These are phyloP conservation scores for Coprinopsis cinerea DNA, from an alignment of 768 basidiomycete species.

Conservation along the genomic window DNA sequence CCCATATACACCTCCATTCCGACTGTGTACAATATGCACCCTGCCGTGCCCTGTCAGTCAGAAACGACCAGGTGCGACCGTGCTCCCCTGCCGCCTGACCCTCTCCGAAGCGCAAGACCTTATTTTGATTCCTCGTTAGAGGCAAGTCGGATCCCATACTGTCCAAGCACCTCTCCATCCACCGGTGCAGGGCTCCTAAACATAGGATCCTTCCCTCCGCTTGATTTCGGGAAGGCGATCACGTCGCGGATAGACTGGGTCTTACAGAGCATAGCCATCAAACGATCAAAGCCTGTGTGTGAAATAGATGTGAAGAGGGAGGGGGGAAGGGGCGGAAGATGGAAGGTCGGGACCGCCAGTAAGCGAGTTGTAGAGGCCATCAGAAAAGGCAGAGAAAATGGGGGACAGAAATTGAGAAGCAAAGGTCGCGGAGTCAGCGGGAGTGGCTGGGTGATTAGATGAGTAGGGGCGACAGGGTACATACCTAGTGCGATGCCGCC, in stretches of 20 bases:
- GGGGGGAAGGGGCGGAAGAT: neutral
- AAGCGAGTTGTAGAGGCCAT: too few species aligned
- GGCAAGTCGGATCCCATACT: constrained; percentile 54
- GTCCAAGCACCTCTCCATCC: constrained; percentile 42
- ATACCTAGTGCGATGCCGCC: constrained; percentile 89
- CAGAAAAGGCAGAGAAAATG: too few species aligned
- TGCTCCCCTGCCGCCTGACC: too few species aligned
- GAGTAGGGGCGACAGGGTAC: too few species aligned
- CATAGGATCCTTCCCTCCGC: constrained; percentile 75
- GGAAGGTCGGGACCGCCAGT: constrained; percentile 1
- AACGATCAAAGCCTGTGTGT: constrained; percentile 77
- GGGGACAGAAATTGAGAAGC: too few species aligned
- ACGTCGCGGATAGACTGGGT: constrained; percentile 89
- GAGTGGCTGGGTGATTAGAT: too few species aligned
- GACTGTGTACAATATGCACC: too few species aligned
- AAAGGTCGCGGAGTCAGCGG: too few species aligned
- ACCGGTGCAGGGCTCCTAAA: constrained; percentile 82
- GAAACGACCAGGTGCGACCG: too few species aligned
- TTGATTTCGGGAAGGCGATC: constrained; percentile 94
- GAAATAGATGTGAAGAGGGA: constrained; percentile 6
- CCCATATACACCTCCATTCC: too few species aligned
- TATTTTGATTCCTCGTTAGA: constrained; percentile 6
- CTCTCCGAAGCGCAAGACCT: constrained; percentile 4
- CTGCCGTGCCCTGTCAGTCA: too few species aligned
- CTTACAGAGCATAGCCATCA: constrained; percentile 87